Conservation (phyloP, 768 basidiomycete species). For the Pholiota molesta region DNA sequence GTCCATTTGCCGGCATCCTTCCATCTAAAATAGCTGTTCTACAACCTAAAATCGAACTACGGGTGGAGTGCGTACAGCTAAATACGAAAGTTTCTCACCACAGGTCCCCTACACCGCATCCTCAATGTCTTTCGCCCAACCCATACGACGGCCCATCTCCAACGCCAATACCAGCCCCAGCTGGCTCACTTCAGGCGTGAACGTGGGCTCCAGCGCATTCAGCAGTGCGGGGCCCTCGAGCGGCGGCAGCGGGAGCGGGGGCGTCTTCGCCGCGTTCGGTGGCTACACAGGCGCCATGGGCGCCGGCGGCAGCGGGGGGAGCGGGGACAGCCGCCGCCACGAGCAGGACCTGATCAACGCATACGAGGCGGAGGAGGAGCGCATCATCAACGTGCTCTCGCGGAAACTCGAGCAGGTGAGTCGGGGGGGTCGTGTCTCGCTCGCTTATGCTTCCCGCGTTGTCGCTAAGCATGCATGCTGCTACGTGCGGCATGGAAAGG, state of each 20-base stretch:
- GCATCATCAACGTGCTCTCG: slow-evolving; percentile 82
- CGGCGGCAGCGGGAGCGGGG: slow-evolving; percentile 12
- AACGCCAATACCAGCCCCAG: neutral
- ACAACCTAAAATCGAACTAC: too few relatives aligned
- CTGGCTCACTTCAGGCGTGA: neutral
- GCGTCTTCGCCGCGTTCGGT: neutral
- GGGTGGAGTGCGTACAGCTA: too few relatives aligned
- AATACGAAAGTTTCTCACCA: too few relatives aligned
- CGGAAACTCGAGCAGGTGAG: slow-evolving; percentile 83
- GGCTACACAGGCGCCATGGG: neutral
- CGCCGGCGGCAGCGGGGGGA: slow-evolving; percentile 8
- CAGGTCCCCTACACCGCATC: too few relatives aligned
- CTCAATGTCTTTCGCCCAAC: slow-evolving; percentile 1
- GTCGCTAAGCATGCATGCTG: neutral
- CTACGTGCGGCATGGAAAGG: neutral
- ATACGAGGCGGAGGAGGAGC: slow-evolving; percentile 89
- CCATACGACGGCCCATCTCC: neutral
- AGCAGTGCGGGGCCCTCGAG: neutral
- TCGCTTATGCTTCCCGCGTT: too few relatives aligned
- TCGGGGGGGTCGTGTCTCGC: slow-evolving; percentile 1
- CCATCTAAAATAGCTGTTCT: too few relatives aligned
- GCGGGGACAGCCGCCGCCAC: slow-evolving; percentile 8
- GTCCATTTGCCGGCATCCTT: too few relatives aligned
- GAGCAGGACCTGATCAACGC: slow-evolving; percentile 83
- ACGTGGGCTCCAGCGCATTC: neutral